These are phyloP conservation scores for Chaetoscypha palmicola DNA, from an alignment of 2,329 filamentous ascomycete species.

Conservation along the genomic window DNA sequence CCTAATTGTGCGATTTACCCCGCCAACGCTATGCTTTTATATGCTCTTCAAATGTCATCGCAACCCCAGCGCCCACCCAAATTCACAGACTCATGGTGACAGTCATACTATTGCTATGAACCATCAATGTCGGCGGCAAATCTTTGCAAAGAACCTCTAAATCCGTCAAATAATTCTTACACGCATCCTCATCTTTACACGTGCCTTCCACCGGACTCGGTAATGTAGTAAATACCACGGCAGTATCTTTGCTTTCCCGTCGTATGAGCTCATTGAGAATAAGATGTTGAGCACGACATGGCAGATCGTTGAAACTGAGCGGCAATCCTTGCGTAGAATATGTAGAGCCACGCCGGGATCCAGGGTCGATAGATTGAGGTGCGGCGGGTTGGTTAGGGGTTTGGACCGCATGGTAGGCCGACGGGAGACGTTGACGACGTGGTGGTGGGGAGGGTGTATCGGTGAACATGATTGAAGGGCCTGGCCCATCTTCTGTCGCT, in stretches of 20 bases:
- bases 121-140: constrained; percentile 68
- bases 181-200: constrained; percentile 60
- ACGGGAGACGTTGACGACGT: constrained; percentile 20
- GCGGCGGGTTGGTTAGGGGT: constrained; percentile 9
- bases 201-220: constrained; percentile 77
- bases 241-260: constrained; percentile 60
- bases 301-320: constrained; percentile 79
- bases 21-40: too few species aligned
- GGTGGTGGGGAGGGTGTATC: constrained; percentile 34
- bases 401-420: constrained; percentile 19
- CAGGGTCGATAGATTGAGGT: constrained; percentile 3
- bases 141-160: constrained; percentile 72
- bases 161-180: constrained; percentile 68
- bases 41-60: too few species aligned
- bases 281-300: constrained; percentile 75
- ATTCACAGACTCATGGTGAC: constrained; percentile 64
- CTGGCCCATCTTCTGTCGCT: constrained; percentile 55
- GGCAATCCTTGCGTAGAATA: constrained; percentile 57
- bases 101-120: constrained; percentile 85
- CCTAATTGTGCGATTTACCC: too few species aligned
- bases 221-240: constrained; percentile 75
- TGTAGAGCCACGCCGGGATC: constrained; percentile 33
- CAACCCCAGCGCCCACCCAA: too few species aligned
- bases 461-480: constrained; percentile 70
- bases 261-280: constrained; percentile 81